Evolutionary conservation across 805 yeast species (phyloP).

Genomic region (Kockiozyma suomiensis): DNA sequence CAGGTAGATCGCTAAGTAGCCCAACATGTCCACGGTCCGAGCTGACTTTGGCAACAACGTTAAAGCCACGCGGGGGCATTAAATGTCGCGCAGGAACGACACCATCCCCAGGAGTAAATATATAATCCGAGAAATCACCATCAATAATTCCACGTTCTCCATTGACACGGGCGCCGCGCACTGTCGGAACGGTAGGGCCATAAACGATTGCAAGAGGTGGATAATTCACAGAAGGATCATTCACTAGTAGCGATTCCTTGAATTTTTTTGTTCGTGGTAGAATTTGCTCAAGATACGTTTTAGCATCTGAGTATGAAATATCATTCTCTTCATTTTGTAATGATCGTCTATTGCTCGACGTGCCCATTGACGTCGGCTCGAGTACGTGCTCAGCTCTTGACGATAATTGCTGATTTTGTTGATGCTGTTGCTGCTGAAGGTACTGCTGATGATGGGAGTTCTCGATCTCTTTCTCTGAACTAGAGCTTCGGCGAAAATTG

Average conservation of each 20-base stretch:
- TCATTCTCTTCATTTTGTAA: neutral
- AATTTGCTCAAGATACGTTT: conserved; percentile 63
- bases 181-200: conserved; percentile 82
- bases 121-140: conserved; percentile 75
- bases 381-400: neutral
- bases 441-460: neutral
- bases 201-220: conserved; percentile 86
- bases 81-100: conserved; percentile 82
- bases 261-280: conserved; percentile 62
- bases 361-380: conserved; percentile 1
- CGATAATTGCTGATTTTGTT: neutral
- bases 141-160: conserved; percentile 62
- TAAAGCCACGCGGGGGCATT: conserved; percentile 80
- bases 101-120: conserved; percentile 92
- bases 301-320: conserved; percentile 52
- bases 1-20: conserved; percentile 70
- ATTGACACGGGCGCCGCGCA: conserved; percentile 72
- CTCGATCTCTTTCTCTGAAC: neutral
- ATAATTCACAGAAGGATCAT: conserved; percentile 52
- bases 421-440: neutral
- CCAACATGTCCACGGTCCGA: conserved; percentile 77
- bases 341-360: neutral
- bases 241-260: conserved; percentile 56
- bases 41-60: conserved; percentile 65
- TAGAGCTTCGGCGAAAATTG: neutral